Percentiles rank a stretch among this genome's conserved stretches.
Evolutionary conservation across 192 early-diverging fungal species (phyloP).

Genomic region (Mortierella alpina): DNA sequence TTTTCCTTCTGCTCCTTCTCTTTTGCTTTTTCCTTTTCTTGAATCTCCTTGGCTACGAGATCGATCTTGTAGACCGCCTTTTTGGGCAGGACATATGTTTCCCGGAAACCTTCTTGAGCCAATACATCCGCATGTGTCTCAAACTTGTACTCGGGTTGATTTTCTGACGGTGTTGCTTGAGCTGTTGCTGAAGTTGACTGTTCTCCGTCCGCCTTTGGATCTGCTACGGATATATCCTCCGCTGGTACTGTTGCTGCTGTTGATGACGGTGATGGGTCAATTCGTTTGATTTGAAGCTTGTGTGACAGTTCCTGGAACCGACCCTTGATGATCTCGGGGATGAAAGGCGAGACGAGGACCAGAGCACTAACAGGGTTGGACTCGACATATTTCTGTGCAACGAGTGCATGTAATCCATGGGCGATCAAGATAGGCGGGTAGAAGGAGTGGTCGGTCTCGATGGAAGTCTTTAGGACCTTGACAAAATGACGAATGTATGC

Average conservation of each 20-base stretch:
- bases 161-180: background rate
- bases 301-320: slow-evolving; percentile 40
- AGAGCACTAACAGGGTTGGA: slow-evolving; percentile 56
- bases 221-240: no score
- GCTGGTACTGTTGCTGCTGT: slow-evolving; percentile 1
- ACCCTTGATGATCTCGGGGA: slow-evolving; percentile 19
- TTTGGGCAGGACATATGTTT: slow-evolving; percentile 33
- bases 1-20: slow-evolving; percentile 17
- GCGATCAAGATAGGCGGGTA: slow-evolving; percentile 58
- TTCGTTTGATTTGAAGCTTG: slow-evolving; percentile 10
- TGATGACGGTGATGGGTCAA: background rate
- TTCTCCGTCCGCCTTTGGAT: no score
- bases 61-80: slow-evolving; percentile 49
- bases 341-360: slow-evolving; percentile 52
- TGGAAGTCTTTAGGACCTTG: slow-evolving; percentile 44
- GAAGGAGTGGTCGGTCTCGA: slow-evolving; percentile 52
- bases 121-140: slow-evolving; percentile 40
- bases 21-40: slow-evolving; percentile 25
- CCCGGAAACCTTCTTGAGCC: slow-evolving; percentile 43
- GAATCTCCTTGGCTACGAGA: slow-evolving; percentile 35
- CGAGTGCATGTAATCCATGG: slow-evolving; percentile 50
- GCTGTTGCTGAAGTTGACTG: background rate
- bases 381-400: slow-evolving; percentile 56
- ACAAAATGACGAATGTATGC: slow-evolving; percentile 35
- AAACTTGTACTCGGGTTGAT: slow-evolving; percentile 11